These are phyloP conservation scores for Sordaria brevicollis DNA, from an alignment of 495 filamentous ascomycete species.

Conservation along the genomic window DNA sequence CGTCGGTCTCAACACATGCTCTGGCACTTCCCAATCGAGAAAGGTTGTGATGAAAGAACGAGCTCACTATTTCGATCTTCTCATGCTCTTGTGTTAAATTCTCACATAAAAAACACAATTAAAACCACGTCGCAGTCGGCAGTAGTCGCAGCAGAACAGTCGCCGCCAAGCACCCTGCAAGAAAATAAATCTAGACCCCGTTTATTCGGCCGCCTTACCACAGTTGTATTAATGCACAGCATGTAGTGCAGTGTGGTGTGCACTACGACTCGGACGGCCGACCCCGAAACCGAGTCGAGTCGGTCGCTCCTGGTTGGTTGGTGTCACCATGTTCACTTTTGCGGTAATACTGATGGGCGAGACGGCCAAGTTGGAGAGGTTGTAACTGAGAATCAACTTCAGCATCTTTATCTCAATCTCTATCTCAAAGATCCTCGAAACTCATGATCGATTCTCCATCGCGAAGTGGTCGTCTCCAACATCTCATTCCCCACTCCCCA, in stretches of 20 bases:
- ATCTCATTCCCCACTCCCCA: neutral
- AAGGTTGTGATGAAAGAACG: neutral
- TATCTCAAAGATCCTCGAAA: neutral
- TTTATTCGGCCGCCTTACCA: neutral
- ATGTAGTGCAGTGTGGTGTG: too few species aligned
- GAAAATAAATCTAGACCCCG: neutral
- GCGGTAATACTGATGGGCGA: neutral
- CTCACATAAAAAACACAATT: neutral
- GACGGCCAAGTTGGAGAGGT: neutral
- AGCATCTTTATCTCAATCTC: neutral
- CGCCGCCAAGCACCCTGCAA: neutral
- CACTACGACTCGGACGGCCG: neutral
- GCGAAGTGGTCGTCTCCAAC: neutral
- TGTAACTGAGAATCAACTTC: neutral
- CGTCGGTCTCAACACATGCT: neutral
- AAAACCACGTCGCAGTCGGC: neutral
- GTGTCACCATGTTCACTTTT: neutral
- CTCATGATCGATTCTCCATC: neutral
- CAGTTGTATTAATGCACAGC: neutral
- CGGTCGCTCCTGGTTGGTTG: neutral
- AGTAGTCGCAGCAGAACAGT: neutral
- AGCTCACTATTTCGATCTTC: neutral
- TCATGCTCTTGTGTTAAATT: neutral
- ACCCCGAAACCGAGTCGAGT: neutral
- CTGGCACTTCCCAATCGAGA: neutral